These are phyloP conservation scores for Solanum chiquidenum DNA, from an alignment of 257 asterid species.

Conservation along the genomic window DNA sequence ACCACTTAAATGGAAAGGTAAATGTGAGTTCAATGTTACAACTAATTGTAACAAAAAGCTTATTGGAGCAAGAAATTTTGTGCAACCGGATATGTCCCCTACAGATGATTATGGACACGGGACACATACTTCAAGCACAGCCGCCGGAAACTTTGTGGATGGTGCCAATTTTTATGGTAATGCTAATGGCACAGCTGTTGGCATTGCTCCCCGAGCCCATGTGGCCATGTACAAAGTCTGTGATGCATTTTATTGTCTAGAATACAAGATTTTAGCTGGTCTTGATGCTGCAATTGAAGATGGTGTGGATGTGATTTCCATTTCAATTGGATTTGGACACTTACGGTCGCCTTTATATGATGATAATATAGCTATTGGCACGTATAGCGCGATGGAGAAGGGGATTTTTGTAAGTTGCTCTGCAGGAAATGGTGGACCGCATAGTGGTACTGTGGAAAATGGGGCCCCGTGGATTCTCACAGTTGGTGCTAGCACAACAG, in stretches of 20 bases:
- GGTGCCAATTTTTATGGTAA: not conserved
- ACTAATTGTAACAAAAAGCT: not conserved
- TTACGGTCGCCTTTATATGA: not conserved
- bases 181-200: conserved; percentile 2
- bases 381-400: not conserved
- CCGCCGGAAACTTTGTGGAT: not conserved
- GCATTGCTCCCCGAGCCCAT: not conserved
- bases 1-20: conserved; percentile 5
- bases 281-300: conserved; percentile 2
- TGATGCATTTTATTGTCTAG: not conserved
- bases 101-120: not conserved
- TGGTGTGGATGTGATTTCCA: conserved; percentile 5
- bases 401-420: not conserved
- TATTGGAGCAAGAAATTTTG: not conserved
- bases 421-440: not conserved
- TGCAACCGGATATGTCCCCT: not conserved
- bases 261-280: not conserved
- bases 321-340: not conserved
- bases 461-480: conserved; percentile 7
- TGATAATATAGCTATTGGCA: not conserved
- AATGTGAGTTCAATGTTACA: not conserved
- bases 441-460: not conserved
- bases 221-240: not conserved
- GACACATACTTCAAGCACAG: conserved; percentile 1
- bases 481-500: conserved; percentile 1